These are phyloP conservation scores for Sarocladium brachiariae DNA, from an alignment of 2,329 filamentous ascomycete genomes.

Conservation along the genomic window DNA sequence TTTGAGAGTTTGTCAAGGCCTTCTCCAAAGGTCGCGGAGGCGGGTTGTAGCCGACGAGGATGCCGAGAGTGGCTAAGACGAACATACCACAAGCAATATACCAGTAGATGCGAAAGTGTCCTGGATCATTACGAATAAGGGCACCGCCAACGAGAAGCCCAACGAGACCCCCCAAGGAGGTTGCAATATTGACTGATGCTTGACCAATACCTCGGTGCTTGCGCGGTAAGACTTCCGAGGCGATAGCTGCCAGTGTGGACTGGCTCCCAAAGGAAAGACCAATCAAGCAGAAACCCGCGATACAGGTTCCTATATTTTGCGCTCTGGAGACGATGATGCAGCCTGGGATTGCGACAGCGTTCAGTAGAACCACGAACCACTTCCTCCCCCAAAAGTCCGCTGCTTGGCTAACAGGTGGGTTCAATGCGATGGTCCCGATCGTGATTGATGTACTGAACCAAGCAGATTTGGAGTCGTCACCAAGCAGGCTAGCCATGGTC, in stretches of 20 bases:
- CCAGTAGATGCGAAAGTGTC: conserved; percentile 29
- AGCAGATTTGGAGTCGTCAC: conserved; percentile 16
- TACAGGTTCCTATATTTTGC: conserved; percentile 26
- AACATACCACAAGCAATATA: conserved; percentile 27
- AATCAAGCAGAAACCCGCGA: conserved; percentile 29
- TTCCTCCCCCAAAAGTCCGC: conserved; percentile 35
- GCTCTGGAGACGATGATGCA: conserved; percentile 29
- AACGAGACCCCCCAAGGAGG: conserved; percentile 22
- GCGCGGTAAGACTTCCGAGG: conserved; percentile 32
- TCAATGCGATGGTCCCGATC: conserved; percentile 29
- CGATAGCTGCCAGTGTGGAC: conserved; percentile 31
- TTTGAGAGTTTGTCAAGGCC: conserved; percentile 19
- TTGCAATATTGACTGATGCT: conserved; percentile 24
- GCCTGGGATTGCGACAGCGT: conserved; percentile 25
- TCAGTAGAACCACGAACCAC: conserved; percentile 31
- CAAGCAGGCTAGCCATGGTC: conserved; percentile 22
- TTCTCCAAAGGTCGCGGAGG: conserved; percentile 21
- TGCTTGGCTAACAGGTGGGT: conserved; percentile 29
- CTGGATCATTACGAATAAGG: conserved; percentile 21
- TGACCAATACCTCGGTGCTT: conserved; percentile 28
- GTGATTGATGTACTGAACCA: conserved; percentile 30
- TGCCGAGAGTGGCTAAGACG: conserved; percentile 20
- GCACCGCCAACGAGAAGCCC: conserved; percentile 28
- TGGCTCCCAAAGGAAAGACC: conserved; percentile 30
- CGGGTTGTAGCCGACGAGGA: conserved; percentile 26